Conservation (phyloP, 345 rosid genomes). For the Mangifera indica region DNA sequence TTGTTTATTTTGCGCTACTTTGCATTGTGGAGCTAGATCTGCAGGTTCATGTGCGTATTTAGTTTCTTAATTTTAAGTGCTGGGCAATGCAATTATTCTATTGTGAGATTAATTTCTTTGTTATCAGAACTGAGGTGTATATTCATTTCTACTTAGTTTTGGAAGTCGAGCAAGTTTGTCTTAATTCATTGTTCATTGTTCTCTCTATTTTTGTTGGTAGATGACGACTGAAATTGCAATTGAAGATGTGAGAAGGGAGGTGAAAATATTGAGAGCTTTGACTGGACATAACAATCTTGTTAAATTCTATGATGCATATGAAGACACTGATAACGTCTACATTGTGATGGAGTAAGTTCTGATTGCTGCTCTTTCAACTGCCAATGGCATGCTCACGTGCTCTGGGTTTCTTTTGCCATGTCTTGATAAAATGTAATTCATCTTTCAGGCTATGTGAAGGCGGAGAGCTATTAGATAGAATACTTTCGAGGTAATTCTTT, state of each 20-base stretch:
- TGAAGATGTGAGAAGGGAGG: constrained; percentile 99
- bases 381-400: background rate
- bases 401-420: background rate
- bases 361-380: background rate
- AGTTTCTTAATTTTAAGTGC: background rate
- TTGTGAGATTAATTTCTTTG: background rate
- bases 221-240: constrained; percentile 97
- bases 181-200: background rate
- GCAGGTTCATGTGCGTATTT: background rate
- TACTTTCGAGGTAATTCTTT: constrained; percentile 74
- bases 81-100: background rate
- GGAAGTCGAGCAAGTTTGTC: background rate
- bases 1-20: constrained; percentile 2
- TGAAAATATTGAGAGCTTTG: constrained; percentile 80
- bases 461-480: constrained; percentile 95
- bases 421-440: constrained; percentile 16
- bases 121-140: too few species aligned
- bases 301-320: constrained; percentile 86
- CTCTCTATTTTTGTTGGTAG: constrained; percentile 36
- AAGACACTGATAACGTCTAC: constrained; percentile 84
- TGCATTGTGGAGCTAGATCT: constrained; percentile 27
- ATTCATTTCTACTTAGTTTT: background rate
- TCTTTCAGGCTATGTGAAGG: constrained; percentile 86
- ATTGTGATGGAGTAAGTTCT: constrained; percentile 95
- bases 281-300: constrained; percentile 79